Base-by-base conservation (phyloP, 2,329 filamentous ascomycete species). In the Penicillium sp. region DNA sequence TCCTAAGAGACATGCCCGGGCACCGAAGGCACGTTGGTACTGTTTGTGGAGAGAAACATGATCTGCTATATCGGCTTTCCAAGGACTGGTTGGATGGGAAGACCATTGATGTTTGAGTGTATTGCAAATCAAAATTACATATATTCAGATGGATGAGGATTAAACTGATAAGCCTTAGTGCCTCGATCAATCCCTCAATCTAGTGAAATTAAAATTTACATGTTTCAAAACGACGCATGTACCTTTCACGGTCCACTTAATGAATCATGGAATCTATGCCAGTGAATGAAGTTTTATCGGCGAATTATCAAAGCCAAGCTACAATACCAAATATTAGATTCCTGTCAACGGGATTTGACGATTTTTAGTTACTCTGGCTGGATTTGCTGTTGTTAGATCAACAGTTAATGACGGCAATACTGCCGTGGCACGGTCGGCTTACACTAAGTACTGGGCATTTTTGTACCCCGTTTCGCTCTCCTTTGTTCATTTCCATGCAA, bases 31-130 rank as follows among this genome's bases (percentile, higher is more conserved):
- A 78, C 60, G 70, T 66, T 12, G 70, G 69, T 17, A 77, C 69
- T n/a, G 56, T 68, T 4, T 73, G 68, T 62, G 78, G 79, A 17
- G 69, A 78, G 60, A 82, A 82, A 64, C 81, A 83, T 73, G 80
- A 83, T 70, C 33, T 78, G 13, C 65, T 83, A 59, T 83, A 83
- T 68, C 69, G 73, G 68, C 75, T 79, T 65, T 74, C 73, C 8
- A 82, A 82, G 67, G 65, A 74, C 22, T 83, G 81, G 80, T 61
- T 83, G 30, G 79, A 83, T 60, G 80, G 80, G 19, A 69, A 76
- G 56, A 59, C 69, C 3, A 67, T 80, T 30, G 69, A 67, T 37
- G 53, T 68, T 15, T 70, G 62, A 26, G 37, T 40, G 37, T 37
- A 37, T 37, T 37, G 35, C 12, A 37, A 37, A 37, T 37, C 9